phyloP scores from a whole-genome alignment of 768 basidiomycete genomes.

The Psilocybe cubensis region DNA sequence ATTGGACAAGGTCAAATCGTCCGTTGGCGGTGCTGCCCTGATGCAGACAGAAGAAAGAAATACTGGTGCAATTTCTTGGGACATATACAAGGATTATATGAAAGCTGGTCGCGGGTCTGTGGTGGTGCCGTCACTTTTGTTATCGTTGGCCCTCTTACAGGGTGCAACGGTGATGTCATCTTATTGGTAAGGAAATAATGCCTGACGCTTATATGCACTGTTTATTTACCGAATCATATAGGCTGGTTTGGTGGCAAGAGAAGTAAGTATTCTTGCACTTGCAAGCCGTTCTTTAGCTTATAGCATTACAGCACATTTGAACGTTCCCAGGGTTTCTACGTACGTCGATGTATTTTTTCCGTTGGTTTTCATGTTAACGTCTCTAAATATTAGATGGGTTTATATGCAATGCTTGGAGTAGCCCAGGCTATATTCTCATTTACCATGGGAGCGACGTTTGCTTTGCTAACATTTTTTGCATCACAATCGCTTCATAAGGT shows the following conservation, averaged over 20 bases:
- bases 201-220: neutral
- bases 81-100: slow-evolving; percentile 65
- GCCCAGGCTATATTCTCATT: slow-evolving; percentile 71
- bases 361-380: slow-evolving; percentile 2
- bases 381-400: slow-evolving; percentile 62
- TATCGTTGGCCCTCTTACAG: slow-evolving; percentile 69
- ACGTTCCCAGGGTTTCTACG: slow-evolving; percentile 70
- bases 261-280: slow-evolving; percentile 29
- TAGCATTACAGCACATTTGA: slow-evolving; percentile 52
- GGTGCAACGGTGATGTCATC: slow-evolving; percentile 70
- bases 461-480: slow-evolving; percentile 76
- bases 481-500: slow-evolving; percentile 71
- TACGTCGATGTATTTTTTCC: slow-evolving; percentile 33
- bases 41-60: slow-evolving; percentile 90
- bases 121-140: slow-evolving; percentile 66
- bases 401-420: slow-evolving; percentile 77
- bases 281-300: slow-evolving; percentile 11
- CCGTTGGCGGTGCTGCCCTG: slow-evolving; percentile 49
- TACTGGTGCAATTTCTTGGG: slow-evolving; percentile 65
- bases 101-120: slow-evolving; percentile 68
- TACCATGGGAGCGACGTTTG: slow-evolving; percentile 66
- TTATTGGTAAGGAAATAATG: slow-evolving; percentile 58
- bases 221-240: slow-evolving; percentile 20
- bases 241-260: slow-evolving; percentile 90
- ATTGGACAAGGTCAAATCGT: slow-evolving; percentile 41